Percentiles rank a stretch among this genome's conserved stretches.
Conservation (phyloP, 2,329 filamentous ascomycete genomes). For the Tolypocladium pustulatum region DNA sequence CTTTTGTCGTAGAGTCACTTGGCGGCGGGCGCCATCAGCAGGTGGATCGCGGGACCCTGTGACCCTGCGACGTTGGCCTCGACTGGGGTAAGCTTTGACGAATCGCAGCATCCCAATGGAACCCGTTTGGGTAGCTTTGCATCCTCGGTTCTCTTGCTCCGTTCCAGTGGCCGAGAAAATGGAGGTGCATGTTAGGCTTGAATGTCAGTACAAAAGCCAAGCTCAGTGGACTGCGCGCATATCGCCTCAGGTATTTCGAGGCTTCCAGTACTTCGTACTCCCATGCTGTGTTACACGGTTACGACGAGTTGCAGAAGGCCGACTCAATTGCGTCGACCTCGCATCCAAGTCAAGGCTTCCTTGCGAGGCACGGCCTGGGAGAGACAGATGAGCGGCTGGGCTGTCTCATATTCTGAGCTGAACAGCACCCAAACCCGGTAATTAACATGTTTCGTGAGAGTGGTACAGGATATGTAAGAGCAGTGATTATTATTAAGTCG, state of each 20-base stretch:
- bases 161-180: no score
- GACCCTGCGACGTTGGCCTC: not conserved
- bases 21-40: not conserved
- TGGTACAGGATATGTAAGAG: not conserved
- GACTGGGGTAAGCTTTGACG: not conserved
- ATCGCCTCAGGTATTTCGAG: no score
- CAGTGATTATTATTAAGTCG: not conserved
- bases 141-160: not conserved
- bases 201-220: no score
- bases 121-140: not conserved
- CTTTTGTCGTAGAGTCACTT: not conserved
- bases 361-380: not conserved
- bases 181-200: no score
- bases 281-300: no score
- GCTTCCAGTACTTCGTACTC: no score
- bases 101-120: not conserved
- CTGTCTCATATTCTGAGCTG: not conserved
- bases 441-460: not conserved
- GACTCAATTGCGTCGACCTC: no score
- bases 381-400: not conserved
- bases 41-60: not conserved
- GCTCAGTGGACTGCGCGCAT: no score
- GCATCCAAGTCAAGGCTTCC: not conserved
- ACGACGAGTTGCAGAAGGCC: no score
- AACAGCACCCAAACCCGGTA: not conserved